Conservation (phyloP, 78 protist genomes). For the Pigoraptor vietnamica region DNA sequence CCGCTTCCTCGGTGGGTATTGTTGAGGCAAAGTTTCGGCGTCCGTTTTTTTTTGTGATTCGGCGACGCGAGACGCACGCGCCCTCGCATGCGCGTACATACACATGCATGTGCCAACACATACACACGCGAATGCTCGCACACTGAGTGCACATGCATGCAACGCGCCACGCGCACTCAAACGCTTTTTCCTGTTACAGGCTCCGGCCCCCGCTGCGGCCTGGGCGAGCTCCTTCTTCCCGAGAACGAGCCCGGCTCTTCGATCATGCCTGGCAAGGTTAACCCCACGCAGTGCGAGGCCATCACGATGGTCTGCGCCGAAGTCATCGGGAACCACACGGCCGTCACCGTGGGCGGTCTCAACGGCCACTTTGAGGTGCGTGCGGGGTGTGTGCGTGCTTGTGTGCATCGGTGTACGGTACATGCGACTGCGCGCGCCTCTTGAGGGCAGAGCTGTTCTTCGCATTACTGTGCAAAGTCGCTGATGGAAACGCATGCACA, state of each 20-base stretch:
- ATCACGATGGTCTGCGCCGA: slow-evolving; percentile 93
- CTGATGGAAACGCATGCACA: too few species aligned
- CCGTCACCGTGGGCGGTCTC: slow-evolving; percentile 84
- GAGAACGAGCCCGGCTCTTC: slow-evolving; percentile 91
- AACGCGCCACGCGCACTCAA: too few species aligned
- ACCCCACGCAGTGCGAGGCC: slow-evolving; percentile 94
- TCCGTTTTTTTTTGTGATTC: neutral
- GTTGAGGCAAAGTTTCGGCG: too few species aligned
- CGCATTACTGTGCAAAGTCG: too few species aligned
- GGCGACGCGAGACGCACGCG: neutral
- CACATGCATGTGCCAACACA: too few species aligned
- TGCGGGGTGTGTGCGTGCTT: neutral
- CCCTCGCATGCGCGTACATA: neutral
- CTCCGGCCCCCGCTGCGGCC: slow-evolving; percentile 85
- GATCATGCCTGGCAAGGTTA: slow-evolving; percentile 91
- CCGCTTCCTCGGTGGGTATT: slow-evolving; percentile 73
- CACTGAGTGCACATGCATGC: too few species aligned
- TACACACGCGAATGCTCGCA: too few species aligned
- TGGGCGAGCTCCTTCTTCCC: slow-evolving; percentile 73
- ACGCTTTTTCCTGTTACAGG: too few species aligned
- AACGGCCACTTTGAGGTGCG: slow-evolving; percentile 76
- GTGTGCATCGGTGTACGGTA: too few species aligned
- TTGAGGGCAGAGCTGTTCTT: too few species aligned
- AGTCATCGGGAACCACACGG: slow-evolving; percentile 84
- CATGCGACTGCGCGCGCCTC: too few species aligned